Percentiles rank a stretch among this genome's conserved stretches.
Conservation (phyloP, 768 basidiomycete species). For the Cyclocybe aegerita region DNA sequence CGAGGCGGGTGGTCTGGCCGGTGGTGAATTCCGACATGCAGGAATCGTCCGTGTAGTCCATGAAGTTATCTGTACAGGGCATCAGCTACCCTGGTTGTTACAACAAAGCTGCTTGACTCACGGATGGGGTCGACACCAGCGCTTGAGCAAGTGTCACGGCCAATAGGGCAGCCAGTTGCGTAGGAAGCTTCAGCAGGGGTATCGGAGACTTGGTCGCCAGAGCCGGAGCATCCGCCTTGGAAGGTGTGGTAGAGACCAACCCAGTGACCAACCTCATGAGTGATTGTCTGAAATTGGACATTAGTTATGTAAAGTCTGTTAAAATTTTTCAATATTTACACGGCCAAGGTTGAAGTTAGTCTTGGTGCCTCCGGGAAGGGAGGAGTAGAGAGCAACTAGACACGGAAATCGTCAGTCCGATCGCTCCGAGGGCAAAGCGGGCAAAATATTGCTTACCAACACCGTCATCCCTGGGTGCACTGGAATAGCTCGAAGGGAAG, state of each 20-base stretch:
- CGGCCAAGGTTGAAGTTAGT: slow-evolving; percentile 42
- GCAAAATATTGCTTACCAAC: slow-evolving; percentile 19
- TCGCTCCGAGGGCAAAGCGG: background rate
- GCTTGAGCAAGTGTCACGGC: slow-evolving; percentile 34
- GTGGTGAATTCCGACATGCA: slow-evolving; percentile 52
- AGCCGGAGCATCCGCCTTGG: slow-evolving; percentile 44
- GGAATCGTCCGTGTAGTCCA: slow-evolving; percentile 52
- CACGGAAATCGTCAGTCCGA: background rate
- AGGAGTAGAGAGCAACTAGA: slow-evolving; percentile 38
- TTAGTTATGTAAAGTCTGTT: too few species aligned
- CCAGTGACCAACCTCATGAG: slow-evolving; percentile 65
- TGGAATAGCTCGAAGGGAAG: slow-evolving; percentile 45
- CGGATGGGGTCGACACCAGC: slow-evolving; percentile 47
- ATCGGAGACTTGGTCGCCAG: slow-evolving; percentile 44
- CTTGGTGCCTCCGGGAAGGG: slow-evolving; percentile 42
- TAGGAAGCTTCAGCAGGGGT: slow-evolving; percentile 46
- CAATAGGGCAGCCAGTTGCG: slow-evolving; percentile 40
- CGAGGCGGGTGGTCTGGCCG: slow-evolving; percentile 42
- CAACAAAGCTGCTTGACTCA: slow-evolving; percentile 15
- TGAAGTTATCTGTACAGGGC: slow-evolving; percentile 40
- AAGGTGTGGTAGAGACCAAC: slow-evolving; percentile 60
- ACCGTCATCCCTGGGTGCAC: slow-evolving; percentile 46
- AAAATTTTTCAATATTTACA: too few species aligned
- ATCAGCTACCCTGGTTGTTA: background rate
- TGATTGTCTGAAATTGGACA: slow-evolving; percentile 33